Base-by-base conservation (phyloP, 2,329 filamentous ascomycete genomes). In the Cucurbitaria berberidis region DNA sequence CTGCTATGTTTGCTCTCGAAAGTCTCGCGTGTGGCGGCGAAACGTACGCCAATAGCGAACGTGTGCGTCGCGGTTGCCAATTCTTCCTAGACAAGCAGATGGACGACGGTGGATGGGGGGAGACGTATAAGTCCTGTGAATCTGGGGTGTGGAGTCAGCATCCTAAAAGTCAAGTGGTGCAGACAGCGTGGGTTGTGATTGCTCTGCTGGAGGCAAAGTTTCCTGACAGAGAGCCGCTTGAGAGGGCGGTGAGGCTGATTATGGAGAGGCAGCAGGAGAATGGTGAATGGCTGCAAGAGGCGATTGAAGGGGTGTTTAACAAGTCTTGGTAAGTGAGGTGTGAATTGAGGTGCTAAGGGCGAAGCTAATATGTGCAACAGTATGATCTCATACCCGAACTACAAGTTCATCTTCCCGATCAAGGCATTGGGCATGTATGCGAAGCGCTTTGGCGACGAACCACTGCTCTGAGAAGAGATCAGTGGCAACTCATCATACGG, bases 371-470 rank as follows among this genome's bases (percentile, higher is more conserved):
- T 21, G 27, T 16, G 11, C 53, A 54, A 34, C 67, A 88, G 86
- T 81, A 98, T 97, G 91, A 99, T 99, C 62, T 95, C 91, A 0
- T 99, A 99, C 71, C 93, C 93, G 38, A 99, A 99, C 81, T 99
- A 99, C 82, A 99, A 98, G 80, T 95, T 96, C 74, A 90, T 89
- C 53, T 99, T 97, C 76, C 88, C 93, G 1, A 89, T 98, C 72
- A 96, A 96, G 78, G 95, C 95, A 1, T 75, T 99, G 60, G 95
- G 95, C 5, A 89, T 97, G 85, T 99, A 91, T 80, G 86, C 89
- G 4, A 64, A 67, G 60, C 59, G 61, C 35, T 74, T 70, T 46
- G 70, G 70, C 0, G 59, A 74, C 34, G 67, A 66, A 42, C 52
- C 51, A 2, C 19, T 72, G 15, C 35, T 70, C n/a, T 63, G 16